Conservation (phyloP, 2,329 filamentous ascomycete species). For the Sarocladium oryzae region DNA sequence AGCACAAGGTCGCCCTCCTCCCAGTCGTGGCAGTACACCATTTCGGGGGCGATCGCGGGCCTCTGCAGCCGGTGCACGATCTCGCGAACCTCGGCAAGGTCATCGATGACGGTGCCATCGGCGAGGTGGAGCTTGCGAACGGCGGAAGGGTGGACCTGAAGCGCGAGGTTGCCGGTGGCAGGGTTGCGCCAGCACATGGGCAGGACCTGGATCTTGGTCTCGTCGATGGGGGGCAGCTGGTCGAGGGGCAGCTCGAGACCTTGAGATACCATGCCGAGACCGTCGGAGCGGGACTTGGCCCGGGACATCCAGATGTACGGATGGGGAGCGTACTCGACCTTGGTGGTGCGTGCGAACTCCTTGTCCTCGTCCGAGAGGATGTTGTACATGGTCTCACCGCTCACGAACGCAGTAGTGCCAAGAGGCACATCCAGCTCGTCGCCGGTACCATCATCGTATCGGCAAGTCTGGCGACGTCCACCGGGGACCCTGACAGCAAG, state of each 20-base stretch:
- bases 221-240: conserved; percentile 59
- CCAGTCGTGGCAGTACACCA: conserved; percentile 73
- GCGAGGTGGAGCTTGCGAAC: conserved; percentile 61
- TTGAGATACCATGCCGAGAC: conserved; percentile 65
- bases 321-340: conserved; percentile 69
- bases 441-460: conserved; percentile 66
- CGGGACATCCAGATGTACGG: conserved; percentile 77
- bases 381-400: conserved; percentile 65
- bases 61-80: conserved; percentile 65
- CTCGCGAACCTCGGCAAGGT: conserved; percentile 58
- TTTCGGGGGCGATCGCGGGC: conserved; percentile 61
- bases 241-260: conserved; percentile 51
- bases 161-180: conserved; percentile 58
- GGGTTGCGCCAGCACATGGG: conserved; percentile 77
- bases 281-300: conserved; percentile 59
- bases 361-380: conserved; percentile 58
- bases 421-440: conserved; percentile 63
- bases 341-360: conserved; percentile 58
- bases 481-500: conserved; percentile 67
- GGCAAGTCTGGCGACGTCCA: conserved; percentile 57
- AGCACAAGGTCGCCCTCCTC: conserved; percentile 68
- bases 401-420: conserved; percentile 71
- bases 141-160: conserved; percentile 70
- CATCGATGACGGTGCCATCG: conserved; percentile 62
- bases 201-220: conserved; percentile 61